phyloP scores from a whole-genome alignment of 495 filamentous ascomycete species.

The Aspergillus leporis region DNA sequence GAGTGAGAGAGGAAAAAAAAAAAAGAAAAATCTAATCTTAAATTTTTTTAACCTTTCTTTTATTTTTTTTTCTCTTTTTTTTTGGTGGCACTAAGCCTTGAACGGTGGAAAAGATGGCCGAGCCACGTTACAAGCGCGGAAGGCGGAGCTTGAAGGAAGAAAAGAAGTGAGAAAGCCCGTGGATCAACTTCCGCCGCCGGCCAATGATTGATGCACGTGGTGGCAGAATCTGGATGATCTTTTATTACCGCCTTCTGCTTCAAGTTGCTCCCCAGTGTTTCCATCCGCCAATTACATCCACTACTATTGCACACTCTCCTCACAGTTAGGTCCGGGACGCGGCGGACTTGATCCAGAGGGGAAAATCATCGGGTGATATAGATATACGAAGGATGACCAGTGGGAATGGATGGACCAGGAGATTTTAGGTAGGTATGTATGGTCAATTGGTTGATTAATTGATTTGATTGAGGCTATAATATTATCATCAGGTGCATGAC shows the following conservation, averaged over 20 bases:
- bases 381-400: neutral
- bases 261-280: neutral
- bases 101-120: neutral
- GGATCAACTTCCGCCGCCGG: constrained; percentile 11
- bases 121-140: constrained; percentile 14
- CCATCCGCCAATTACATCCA: neutral
- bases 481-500: neutral
- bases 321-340: neutral
- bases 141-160: constrained; percentile 11
- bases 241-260: constrained; percentile 18
- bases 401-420: too few relatives aligned
- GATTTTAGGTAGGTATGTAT: neutral
- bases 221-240: constrained; percentile 25
- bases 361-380: neutral
- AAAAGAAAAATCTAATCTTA: neutral
- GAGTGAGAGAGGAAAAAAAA: too few relatives aligned
- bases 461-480: too few relatives aligned
- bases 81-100: neutral
- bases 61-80: constrained; percentile 6
- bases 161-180: neutral
- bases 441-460: neutral
- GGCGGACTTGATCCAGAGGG: neutral
- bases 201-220: constrained; percentile 28
- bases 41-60: constrained; percentile 2
- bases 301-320: neutral